Conservation (phyloP, 2,329 filamentous ascomycete genomes). For the Trichoderma semiorbis region DNA sequence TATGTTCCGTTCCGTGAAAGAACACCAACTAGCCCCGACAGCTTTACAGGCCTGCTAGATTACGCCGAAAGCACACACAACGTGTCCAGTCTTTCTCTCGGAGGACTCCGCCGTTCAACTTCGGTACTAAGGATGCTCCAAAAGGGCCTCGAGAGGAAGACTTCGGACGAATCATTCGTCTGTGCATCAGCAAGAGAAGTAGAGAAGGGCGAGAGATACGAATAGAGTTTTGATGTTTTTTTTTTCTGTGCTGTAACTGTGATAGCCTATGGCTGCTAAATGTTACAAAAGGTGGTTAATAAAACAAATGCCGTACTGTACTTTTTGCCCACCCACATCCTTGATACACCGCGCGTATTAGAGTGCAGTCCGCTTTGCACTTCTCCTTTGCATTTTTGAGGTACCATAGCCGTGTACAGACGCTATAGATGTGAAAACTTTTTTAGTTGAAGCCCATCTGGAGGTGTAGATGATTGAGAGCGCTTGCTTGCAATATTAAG, state of each 20-base stretch:
- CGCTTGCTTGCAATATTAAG: conserved; percentile 15
- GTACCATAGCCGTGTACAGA: neutral
- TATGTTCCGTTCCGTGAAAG: neutral
- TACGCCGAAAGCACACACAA: neutral
- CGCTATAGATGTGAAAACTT: neutral
- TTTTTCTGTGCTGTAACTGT: neutral
- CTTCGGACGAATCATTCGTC: conserved; percentile 23
- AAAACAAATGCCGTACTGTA: conserved; percentile 1
- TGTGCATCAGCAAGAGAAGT: conserved; percentile 20
- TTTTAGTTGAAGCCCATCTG: conserved; percentile 2
- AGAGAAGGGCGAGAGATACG: conserved; percentile 3
- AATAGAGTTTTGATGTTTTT: conserved; percentile 1
- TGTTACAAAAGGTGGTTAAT: neutral
- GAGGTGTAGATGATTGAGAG: neutral
- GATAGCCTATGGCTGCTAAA: conserved; percentile 1
- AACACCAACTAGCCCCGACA: neutral
- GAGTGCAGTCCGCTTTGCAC: neutral
- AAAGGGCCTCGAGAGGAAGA: neutral
- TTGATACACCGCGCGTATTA: neutral
- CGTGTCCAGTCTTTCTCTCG: neutral
- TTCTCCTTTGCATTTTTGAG: neutral
- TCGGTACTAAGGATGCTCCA: neutral
- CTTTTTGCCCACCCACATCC: neutral
- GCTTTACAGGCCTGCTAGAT: neutral
- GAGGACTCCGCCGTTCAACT: neutral